Base-by-base conservation (phyloP, 1,284 basidiomycete species). In the Malassezia cuniculi region DNA sequence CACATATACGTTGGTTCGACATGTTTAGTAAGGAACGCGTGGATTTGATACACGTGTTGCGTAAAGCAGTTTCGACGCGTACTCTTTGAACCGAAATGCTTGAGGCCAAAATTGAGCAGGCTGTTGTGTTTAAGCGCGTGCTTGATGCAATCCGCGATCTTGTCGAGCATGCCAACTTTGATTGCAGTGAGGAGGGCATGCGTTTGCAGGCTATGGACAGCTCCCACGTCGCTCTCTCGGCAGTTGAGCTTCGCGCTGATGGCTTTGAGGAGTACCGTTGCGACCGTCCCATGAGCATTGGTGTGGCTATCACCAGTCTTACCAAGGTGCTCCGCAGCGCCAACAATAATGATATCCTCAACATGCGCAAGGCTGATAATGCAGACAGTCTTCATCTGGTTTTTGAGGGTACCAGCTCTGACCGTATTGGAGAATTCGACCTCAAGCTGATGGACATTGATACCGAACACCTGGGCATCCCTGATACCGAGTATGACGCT, bases 391-490 rank as follows among this genome's bases (percentile, higher is more conserved):
- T 99, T 27, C 83, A 81, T 53, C 75, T 99, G 43, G 77, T 82
- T 2, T 97, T 93, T 67, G 87, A 97, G 68, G 82, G 83, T 12
- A 81, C 81, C 63, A 81, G 86, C 70, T 78, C 82, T 8, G 90
- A 95, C 70, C 80, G 93, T 40, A 81, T 97, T 39, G 87, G 86
- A 17, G 86, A 97, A 68, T 97, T 95, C 71, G 89, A 94, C 61
- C 85, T 99, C 80, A 97, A 95, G 70, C 78, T 97, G 39, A 95
- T 99, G 89, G 93, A 97, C 64, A 99, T 99, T 60, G 90, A 99
- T 39, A 51, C 70, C 24, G 93, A 97, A 70, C 81, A 80, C 42
- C 81, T 97, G 39, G 83, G 84, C 36, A 95, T 97, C 58, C 93
- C 93, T n/a, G 87, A 95, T 56, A 99, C 93, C 3, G 82, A 89